Conservation (phyloP, 495 filamentous ascomycete genomes). For the Aspergillus heteromorphus region DNA sequence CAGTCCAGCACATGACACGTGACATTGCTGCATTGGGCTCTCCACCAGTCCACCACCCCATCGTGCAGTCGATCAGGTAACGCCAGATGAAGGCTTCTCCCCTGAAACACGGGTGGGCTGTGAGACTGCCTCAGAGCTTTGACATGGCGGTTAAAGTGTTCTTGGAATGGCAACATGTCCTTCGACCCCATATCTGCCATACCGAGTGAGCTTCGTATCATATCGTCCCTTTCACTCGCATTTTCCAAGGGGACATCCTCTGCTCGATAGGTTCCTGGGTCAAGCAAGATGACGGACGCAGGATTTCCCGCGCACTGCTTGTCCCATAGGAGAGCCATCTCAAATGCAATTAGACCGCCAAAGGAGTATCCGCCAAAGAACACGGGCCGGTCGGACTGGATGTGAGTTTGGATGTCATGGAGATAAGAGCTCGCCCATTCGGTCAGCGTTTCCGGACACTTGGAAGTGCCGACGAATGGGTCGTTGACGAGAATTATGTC, state of each 20-base stretch:
- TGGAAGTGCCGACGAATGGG: neutral
- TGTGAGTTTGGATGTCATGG: neutral
- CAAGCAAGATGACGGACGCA: neutral
- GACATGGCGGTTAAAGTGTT: neutral
- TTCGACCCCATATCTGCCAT: neutral
- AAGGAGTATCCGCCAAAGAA: conserved; percentile 2
- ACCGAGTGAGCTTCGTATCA: neutral
- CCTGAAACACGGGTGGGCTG: neutral
- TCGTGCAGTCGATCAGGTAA: neutral
- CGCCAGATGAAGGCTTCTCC: neutral
- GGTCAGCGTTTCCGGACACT: neutral
- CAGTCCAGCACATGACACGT: neutral
- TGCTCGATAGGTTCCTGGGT: neutral
- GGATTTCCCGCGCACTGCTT: neutral
- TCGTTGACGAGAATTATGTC: conserved; percentile 2
- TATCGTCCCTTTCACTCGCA: neutral
- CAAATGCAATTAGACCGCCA: neutral
- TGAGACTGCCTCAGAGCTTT: neutral
- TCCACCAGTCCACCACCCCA: neutral
- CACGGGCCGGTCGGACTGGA: neutral
- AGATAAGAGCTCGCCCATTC: conserved; percentile 3
- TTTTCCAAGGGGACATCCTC: neutral
- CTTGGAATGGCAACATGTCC: neutral
- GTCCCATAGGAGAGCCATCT: neutral
- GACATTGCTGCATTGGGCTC: neutral